Percentiles rank a stretch among this genome's conserved stretches.
Conservation (phyloP, 2,329 filamentous ascomycete species). For the Emmonsiellopsis sp. region DNA sequence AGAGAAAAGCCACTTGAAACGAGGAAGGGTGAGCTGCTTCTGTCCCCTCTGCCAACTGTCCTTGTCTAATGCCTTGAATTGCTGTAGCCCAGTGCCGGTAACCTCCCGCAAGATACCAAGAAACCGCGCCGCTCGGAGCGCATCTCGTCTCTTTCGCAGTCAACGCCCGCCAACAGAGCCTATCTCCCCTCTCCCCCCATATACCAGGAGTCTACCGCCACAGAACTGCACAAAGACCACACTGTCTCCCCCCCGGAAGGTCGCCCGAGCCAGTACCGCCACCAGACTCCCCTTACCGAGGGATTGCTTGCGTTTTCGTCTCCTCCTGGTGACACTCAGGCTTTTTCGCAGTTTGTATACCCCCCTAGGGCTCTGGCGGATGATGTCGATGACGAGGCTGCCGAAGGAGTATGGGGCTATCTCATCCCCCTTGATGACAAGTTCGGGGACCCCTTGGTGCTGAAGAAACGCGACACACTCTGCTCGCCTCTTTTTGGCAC, state of each 20-base stretch:
- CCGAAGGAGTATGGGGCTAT: slow-evolving; percentile 92
- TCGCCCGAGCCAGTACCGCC: slow-evolving; percentile 44
- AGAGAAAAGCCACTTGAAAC: slow-evolving; percentile 80
- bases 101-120: slow-evolving; percentile 57
- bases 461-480: slow-evolving; percentile 66
- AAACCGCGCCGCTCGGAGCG: slow-evolving; percentile 77
- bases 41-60: background rate
- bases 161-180: slow-evolving; percentile 54
- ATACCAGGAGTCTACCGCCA: slow-evolving; percentile 53
- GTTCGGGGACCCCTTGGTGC: slow-evolving; percentile 59
- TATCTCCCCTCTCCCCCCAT: slow-evolving; percentile 78
- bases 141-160: slow-evolving; percentile 51
- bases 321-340: slow-evolving; percentile 67
- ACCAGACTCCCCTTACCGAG: slow-evolving; percentile 30
- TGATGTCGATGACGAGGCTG: slow-evolving; percentile 74
- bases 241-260: slow-evolving; percentile 61
- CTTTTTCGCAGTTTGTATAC: slow-evolving; percentile 71
- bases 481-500: slow-evolving; percentile 42
- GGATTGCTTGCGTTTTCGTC: slow-evolving; percentile 41
- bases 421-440: slow-evolving; percentile 69
- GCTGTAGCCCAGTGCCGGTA: slow-evolving; percentile 55
- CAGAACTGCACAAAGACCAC: slow-evolving; percentile 55
- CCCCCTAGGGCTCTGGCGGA: slow-evolving; percentile 63
- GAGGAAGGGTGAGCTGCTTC: slow-evolving; percentile 54
- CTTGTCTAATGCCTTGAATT: slow-evolving; percentile 9